Conservation (phyloP, 148 eudicot species). For the Limonium bicolor region DNA sequence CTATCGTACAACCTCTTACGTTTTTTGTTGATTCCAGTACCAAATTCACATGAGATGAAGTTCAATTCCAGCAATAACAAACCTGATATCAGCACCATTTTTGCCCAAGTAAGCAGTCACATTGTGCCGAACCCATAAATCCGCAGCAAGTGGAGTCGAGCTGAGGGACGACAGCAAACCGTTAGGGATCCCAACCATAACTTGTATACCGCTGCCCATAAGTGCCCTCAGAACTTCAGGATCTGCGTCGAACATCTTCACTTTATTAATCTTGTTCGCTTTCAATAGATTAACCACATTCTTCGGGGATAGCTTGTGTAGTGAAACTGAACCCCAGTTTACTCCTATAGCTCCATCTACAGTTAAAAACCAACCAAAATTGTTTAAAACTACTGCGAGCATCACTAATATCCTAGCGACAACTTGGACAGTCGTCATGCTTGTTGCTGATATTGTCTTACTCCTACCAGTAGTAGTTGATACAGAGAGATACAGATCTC, state of each 20-base stretch:
- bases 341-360: conserved; percentile 54
- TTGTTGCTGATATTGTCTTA: no score
- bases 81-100: conserved; percentile 59
- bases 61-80: no score
- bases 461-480: no score
- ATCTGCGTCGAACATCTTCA: conserved; percentile 81
- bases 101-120: conserved; percentile 37
- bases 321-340: conserved; percentile 73
- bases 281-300: conserved; percentile 56
- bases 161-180: conserved; percentile 33
- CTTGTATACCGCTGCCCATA: conserved; percentile 44
- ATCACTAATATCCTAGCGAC: no score
- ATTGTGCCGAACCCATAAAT: conserved; percentile 60
- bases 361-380: no score
- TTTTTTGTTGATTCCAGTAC: no score
- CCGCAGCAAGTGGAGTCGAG: conserved; percentile 40
- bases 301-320: conserved; percentile 37
- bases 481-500: no score
- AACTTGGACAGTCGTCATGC: no score
- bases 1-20: no score
- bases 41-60: no score
- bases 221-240: conserved; percentile 28
- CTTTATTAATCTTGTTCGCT: conserved; percentile 48
- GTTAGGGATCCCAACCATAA: conserved; percentile 76
- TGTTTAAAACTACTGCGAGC: no score